Conservation (phyloP, 257 asterid genomes). For the Solanum corneliomulleri region DNA sequence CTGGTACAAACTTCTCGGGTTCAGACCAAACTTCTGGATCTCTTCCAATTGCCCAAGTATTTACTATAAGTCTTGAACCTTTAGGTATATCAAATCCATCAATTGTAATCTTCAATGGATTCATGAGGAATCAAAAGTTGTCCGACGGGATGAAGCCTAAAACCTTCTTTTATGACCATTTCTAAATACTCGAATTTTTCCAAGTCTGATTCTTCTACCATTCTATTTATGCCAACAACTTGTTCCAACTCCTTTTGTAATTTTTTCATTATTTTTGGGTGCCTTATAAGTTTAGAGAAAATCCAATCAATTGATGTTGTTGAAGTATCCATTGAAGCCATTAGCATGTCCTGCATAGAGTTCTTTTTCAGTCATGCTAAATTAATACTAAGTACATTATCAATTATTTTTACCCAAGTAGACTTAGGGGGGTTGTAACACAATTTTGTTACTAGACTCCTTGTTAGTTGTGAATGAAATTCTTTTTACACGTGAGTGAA, state of each 20-base stretch:
- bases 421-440: no score
- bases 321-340: slow-evolving; percentile 12
- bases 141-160: slow-evolving; percentile 11
- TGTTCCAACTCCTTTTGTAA: slow-evolving; percentile 7
- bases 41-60: slow-evolving; percentile 2
- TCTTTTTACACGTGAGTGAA: no score
- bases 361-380: not conserved
- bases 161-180: not conserved
- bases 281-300: slow-evolving; percentile 2
- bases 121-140: slow-evolving; percentile 6
- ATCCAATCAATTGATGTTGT: slow-evolving; percentile 4
- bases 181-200: not conserved
- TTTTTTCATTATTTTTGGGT: slow-evolving; percentile 1
- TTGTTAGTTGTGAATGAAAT: no score
- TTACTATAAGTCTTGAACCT: not conserved
- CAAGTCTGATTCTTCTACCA: slow-evolving; percentile 8
- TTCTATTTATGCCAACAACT: slow-evolving; percentile 4
- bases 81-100: slow-evolving; percentile 5
- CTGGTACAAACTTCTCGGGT: not conserved
- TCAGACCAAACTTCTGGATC: slow-evolving; percentile 1
- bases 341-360: slow-evolving; percentile 5
- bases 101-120: slow-evolving; percentile 5
- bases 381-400: not conserved
- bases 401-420: no score
- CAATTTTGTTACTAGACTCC: no score